Evolutionary conservation across 164 flowering plant genomes (phyloP), one percentile per base, ranked within the genome.

Genomic region (Paratinospora sagittata): DNA sequence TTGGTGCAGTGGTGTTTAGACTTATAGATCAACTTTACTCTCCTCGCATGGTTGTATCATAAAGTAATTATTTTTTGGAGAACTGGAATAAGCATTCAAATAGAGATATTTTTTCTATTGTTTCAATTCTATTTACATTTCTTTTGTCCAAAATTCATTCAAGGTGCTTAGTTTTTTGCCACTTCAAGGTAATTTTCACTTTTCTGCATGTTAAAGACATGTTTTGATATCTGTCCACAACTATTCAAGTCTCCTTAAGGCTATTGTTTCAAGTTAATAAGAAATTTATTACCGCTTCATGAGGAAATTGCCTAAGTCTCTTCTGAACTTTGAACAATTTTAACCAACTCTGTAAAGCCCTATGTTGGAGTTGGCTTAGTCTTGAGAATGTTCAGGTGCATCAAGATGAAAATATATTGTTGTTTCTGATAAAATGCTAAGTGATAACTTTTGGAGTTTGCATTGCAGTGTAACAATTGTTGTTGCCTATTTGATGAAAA

Each of bases 401-500:
- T 52, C 21, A 10, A 52, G 58, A 52, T 39, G 43, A 39, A 39
- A 39, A 39, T 39, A 39, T 39, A 39, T 39, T 39, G 10, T 39
- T 39, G 10, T 39, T 39, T 39, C 43, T 39, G 0, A 39, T 52
- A 52, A 52, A 52, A 2, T n/a, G 6, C 5, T 52, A 19, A 52
- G 19, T 34, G 63, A 55, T 55, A 69, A 21, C 19, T 34, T 39
- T 49, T 27, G 58, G 75, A 65, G 10, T 70, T 74, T 52, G 58
- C 58, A 52, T 75, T 84, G 80, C 85, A 90, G 98, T 82, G 95
- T 88, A 67, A 89, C 93, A 11, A 80, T 92, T 27, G 81, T 86
- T 62, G 82, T 89, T 74, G 96, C 97, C 9, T 93, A 91, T 84
- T 77, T 93, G 82, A 91, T 93, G 90, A 86, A 86, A 73, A 85